Evolutionary conservation across 2,329 filamentous ascomycete genomes (phyloP), one percentile per base, ranked within the genome.

Genomic region (Apiospora malaysiana): DNA sequence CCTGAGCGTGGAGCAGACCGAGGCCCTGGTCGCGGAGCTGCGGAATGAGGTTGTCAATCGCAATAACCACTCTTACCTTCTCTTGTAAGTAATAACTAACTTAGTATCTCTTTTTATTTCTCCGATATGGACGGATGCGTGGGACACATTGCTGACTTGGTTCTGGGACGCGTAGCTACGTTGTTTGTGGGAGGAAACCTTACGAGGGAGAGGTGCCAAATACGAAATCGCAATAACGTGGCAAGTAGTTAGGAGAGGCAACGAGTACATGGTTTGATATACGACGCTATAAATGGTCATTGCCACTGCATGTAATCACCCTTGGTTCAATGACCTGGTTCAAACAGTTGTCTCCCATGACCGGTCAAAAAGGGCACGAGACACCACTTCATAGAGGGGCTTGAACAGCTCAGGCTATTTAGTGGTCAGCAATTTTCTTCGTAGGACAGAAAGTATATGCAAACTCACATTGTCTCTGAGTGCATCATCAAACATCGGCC

Each of bases 401-500:
- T 59, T 8, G 25, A 59, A 12, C 10, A 59, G n/a, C 27, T 21
- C 18, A 8, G 51, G 27, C 51, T 59, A 8, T 18, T 21, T 37
- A 7, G 2, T 7, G 16, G 18, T 59, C 27, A 59, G 51, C 37
- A 37, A 37, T 7, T 40, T 1, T 3, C 18, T 16, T 59, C 18
- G 21, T 4, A 12, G 8, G 27, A 7, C 8, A 10, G 9, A 16
- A n/a, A 8, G 1, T 7, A 18, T 9, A 16, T 37, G 27, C 37
- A 27, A 10, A 37, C 51, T 59, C 32, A 59, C 51, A 59, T 59
- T 37, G 2, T 37, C 51, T 18, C 27, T 37, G 27, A 59, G 51
- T 37, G 51, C 51, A 59, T 59, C 51, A n/a, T 59, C 51, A 18
- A 59, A 59, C 51, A 59, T 37, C 16, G 51, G 51, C 51, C 51